A percentile compares a stretch with the other conserved stretches of the same genome.
These are phyloP conservation scores for Trichoderma afroharzianum DNA, from an alignment of 2,329 filamentous ascomycete genomes.

Conservation along the genomic window DNA sequence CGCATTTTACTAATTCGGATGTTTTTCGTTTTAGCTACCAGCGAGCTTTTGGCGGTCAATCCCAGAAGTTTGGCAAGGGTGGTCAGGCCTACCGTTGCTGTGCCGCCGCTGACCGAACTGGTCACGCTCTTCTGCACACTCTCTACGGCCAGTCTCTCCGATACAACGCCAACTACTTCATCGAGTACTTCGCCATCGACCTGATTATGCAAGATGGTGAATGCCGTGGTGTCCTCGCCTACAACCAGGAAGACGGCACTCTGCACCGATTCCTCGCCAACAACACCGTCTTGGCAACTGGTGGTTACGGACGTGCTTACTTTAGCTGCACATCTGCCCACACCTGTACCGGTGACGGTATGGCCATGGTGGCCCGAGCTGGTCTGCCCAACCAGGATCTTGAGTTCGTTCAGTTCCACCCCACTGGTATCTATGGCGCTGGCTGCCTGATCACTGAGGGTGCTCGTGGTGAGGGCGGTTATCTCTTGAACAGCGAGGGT, in stretches of 20 bases:
- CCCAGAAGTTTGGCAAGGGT: conserved; percentile 90
- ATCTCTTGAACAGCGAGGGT: conserved; percentile 94
- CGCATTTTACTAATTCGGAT: background rate
- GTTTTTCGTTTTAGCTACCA: conserved; percentile 63
- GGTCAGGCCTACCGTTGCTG: conserved; percentile 97
- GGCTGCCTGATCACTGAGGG: conserved; percentile 98
- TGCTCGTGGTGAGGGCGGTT: conserved; percentile 95
- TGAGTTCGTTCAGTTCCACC: conserved; percentile 99
- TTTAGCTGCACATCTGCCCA: conserved; percentile 98
- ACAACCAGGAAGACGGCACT: conserved; percentile 98
- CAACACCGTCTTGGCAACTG: conserved; percentile 94
- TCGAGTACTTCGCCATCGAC: conserved; percentile 97
- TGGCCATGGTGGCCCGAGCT: conserved; percentile 98
- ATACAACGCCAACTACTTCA: conserved; percentile 99
- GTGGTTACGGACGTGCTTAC: conserved; percentile 96
- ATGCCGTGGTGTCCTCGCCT: conserved; percentile 93
- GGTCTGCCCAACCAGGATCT: conserved; percentile 98
- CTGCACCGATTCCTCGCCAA: conserved; percentile 95
- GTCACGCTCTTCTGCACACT: conserved; percentile 95
- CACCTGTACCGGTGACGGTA: conserved; percentile 97
- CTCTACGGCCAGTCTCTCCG: conserved; percentile 95
- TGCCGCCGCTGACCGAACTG: conserved; percentile 92
- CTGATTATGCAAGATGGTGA: conserved; percentile 96
- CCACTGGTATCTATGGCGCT: conserved; percentile 97
- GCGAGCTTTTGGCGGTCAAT: conserved; percentile 97